Base-by-base conservation (phyloP, 1,284 basidiomycete genomes). In the Sporisorium graminicola region DNA sequence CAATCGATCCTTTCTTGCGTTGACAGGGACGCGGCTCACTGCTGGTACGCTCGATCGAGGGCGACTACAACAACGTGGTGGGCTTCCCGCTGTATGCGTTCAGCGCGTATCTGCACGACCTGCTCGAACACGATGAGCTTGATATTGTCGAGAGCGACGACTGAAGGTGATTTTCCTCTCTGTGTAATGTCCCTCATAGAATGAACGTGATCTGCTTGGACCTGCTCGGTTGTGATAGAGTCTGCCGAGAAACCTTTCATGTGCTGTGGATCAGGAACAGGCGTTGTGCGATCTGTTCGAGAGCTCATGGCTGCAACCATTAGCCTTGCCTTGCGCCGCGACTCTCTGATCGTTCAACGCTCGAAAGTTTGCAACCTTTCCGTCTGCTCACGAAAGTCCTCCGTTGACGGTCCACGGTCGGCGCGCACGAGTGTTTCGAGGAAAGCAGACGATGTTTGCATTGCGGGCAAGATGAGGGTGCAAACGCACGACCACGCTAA, bases 31-130 rank as follows among this genome's bases (percentile, higher is more conserved):
- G 91, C 1, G 95, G 94, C 0, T 92, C 91, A 2, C 78, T 94
- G 49, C 88, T 98, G 37, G 87, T 98, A 55, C 89, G 92, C 52
- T 91, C 92, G 78, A 90, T 98, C 31, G 92, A 97, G 63, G 95
- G 96, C 1, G 94, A 96, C 85, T 97, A 92, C 84, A 90, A 93
- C 83, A 98, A 98, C 81, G 92, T 94, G 5, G 94, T 96, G 14
- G 95, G 95, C 3, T 95, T 95, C 84, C 94, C 94, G 0, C 55
- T 82, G 20, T 74, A 75, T 29, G 65, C 66, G 35, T 68, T 79
- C 49, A 63, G 65, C 44, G 47, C 64, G 14, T 79, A 79, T 51
- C 54, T 85, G 57, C 77, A 84, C 52, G 74, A 83, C 18, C 62
- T 85, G 33, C 65, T 84, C 18, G 81, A 82, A 24, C 65, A 79